These are phyloP conservation scores for Cordyceps farinosa DNA, from an alignment of 2,329 filamentous ascomycete species.

Conservation along the genomic window DNA sequence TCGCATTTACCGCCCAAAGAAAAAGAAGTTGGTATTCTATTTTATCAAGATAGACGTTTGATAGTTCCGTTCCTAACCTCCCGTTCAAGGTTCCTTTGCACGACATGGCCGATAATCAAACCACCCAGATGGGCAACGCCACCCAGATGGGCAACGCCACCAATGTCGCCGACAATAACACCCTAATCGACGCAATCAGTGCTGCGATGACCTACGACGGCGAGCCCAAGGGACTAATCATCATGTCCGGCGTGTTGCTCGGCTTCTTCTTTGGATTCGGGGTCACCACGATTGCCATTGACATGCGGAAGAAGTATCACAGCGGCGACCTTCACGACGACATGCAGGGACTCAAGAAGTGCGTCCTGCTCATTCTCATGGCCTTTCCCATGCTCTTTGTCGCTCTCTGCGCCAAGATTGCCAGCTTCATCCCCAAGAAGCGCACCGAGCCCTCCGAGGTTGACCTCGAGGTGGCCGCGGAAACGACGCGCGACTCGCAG, in stretches of 20 bases:
- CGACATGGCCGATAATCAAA: not conserved
- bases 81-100: not conserved
- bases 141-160: not conserved
- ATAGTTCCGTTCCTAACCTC: too few species aligned
- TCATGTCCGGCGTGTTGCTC: not conserved
- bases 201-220: not conserved
- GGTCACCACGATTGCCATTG: not conserved
- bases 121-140: not conserved
- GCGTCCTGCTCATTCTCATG: not conserved
- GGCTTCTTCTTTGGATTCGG: not conserved
- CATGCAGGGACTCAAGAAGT: not conserved
- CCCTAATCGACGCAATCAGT: not conserved
- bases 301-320: constrained; percentile 9
- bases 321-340: constrained; percentile 10
- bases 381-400: not conserved
- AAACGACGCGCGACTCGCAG: not conserved
- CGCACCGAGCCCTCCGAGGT: not conserved
- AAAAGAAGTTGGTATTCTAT: too few species aligned
- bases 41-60: too few species aligned
- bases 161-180: not conserved
- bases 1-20: too few species aligned
- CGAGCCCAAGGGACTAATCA: not conserved
- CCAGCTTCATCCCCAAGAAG: not conserved
- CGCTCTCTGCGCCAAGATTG: not conserved
- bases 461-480: not conserved